phyloP scores from a whole-genome alignment of 2,329 filamentous ascomycete genomes.

The Rhinocladiella similis region DNA sequence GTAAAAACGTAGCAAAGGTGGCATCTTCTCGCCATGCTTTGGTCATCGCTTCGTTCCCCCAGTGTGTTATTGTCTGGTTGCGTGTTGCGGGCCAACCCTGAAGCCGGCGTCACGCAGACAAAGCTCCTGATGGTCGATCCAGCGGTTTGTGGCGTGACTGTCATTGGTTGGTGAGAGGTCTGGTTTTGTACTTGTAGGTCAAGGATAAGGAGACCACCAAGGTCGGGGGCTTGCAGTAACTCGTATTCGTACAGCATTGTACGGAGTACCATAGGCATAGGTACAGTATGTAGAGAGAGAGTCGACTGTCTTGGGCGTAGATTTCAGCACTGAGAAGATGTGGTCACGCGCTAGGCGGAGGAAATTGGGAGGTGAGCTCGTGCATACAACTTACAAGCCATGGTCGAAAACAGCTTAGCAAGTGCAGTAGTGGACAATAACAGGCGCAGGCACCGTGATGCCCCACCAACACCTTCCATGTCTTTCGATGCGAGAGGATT shows the following conservation, averaged over 20 bases:
- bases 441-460: constrained; percentile 1
- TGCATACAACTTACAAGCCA: constrained; percentile 17
- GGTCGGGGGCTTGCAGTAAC: too few species aligned
- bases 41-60: neutral
- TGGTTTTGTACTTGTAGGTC: neutral
- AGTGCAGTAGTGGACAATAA: constrained; percentile 11
- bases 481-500: constrained; percentile 11
- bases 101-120: constrained; percentile 16
- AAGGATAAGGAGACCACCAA: constrained; percentile 8
- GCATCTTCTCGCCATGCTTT: constrained; percentile 1
- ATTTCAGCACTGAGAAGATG: constrained; percentile 11
- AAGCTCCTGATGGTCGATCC: constrained; percentile 15
- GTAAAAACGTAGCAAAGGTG: constrained; percentile 4
- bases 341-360: constrained; percentile 19
- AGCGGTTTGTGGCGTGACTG: constrained; percentile 21
- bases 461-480: neutral
- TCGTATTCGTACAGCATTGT: too few species aligned
- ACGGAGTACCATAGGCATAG: too few species aligned
- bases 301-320: constrained; percentile 4
- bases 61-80: constrained; percentile 7
- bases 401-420: constrained; percentile 5
- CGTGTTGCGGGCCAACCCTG: neutral
- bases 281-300: too few species aligned
- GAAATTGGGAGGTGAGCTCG: constrained; percentile 20
- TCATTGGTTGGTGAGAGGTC: constrained; percentile 11